A percentile compares a stretch with the other conserved stretches of the same genome.
phyloP scores from a whole-genome alignment of 192 early-diverging fungal species.

The Coemansia sp. region DNA sequence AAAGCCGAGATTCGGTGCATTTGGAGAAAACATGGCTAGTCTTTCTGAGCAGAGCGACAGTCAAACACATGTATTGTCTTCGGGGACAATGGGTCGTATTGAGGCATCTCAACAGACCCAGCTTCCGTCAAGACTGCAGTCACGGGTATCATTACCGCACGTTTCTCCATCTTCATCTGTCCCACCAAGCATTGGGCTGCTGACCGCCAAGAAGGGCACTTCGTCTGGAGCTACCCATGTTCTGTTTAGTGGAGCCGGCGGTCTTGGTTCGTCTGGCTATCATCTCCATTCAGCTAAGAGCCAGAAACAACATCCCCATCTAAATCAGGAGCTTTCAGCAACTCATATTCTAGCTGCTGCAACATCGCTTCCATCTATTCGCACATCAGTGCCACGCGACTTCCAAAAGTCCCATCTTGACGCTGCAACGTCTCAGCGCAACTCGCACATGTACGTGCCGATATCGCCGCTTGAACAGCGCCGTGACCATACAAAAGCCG shows the following conservation, averaged over 20 bases:
- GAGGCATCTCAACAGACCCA: constrained; percentile 18
- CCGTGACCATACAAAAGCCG: constrained; percentile 28
- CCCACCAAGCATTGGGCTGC: not conserved
- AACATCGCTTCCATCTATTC: constrained; percentile 47
- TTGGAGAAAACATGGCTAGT: constrained; percentile 50
- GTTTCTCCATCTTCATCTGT: constrained; percentile 12
- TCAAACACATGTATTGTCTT: constrained; percentile 6
- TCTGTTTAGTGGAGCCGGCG: constrained; percentile 8
- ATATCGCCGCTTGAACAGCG: constrained; percentile 53
- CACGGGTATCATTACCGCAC: constrained; percentile 33
- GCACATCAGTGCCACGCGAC: constrained; percentile 25
- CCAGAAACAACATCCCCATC: constrained; percentile 11
- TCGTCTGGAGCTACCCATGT: not conserved
- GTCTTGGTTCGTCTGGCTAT: not conserved
- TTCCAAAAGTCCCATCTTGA: constrained; percentile 24
- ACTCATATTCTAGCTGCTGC: constrained; percentile 49
- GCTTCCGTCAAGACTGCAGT: constrained; percentile 33
- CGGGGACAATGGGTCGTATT: not conserved
- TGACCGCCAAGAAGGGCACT: not conserved
- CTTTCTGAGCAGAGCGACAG: constrained; percentile 30
- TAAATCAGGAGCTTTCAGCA: constrained; percentile 39
- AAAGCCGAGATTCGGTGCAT: constrained; percentile 19
- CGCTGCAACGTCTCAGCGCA: constrained; percentile 21
- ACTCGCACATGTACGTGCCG: constrained; percentile 42
- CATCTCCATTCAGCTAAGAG: not conserved